phyloP scores from a whole-genome alignment of 78 protist species.

The Andalucia godoyi region DNA sequence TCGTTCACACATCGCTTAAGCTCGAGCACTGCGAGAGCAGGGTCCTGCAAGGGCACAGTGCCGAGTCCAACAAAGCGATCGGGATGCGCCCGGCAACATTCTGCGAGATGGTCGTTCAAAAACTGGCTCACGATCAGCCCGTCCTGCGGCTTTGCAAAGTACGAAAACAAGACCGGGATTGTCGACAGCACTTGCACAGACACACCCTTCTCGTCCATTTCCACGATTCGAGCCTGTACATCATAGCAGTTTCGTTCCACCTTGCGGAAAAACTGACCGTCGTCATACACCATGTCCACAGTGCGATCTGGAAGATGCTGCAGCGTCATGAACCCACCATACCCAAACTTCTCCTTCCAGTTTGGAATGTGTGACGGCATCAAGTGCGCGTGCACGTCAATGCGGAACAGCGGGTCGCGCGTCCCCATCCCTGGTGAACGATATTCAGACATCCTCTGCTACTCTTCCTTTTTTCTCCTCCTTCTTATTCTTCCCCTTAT shows the following conservation, averaged over 20 bases:
- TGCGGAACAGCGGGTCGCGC: too few species aligned
- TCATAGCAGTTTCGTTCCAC: slow-evolving; percentile 65
- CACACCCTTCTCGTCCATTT: slow-evolving; percentile 39
- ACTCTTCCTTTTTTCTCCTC: too few species aligned
- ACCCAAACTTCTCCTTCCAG: slow-evolving; percentile 47
- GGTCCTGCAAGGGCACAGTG: slow-evolving; percentile 80
- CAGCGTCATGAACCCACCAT: slow-evolving; percentile 62
- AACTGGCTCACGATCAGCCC: slow-evolving; percentile 47
- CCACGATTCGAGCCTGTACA: slow-evolving; percentile 46
- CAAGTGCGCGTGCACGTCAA: slow-evolving; percentile 83
- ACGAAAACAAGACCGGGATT: slow-evolving; percentile 60
- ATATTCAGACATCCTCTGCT: too few species aligned
- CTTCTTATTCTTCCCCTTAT: too few species aligned
- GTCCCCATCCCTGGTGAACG: too few species aligned
- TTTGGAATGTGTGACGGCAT: slow-evolving; percentile 60
- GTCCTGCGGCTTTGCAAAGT: slow-evolving; percentile 78
- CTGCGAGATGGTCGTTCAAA: slow-evolving; percentile 79
- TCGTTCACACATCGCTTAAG: slow-evolving; percentile 22
- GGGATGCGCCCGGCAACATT: slow-evolving; percentile 48
- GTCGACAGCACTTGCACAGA: slow-evolving; percentile 78
- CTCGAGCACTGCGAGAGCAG: slow-evolving; percentile 62
- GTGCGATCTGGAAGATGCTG: slow-evolving; percentile 29
- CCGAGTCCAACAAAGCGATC: slow-evolving; percentile 76
- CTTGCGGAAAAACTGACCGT: slow-evolving; percentile 58
- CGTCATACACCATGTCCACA: background rate